Evolutionary conservation across 257 asterid genomes (phyloP), one percentile per base, ranked within the genome.

Genomic region (Solanum infundibuliforme): DNA sequence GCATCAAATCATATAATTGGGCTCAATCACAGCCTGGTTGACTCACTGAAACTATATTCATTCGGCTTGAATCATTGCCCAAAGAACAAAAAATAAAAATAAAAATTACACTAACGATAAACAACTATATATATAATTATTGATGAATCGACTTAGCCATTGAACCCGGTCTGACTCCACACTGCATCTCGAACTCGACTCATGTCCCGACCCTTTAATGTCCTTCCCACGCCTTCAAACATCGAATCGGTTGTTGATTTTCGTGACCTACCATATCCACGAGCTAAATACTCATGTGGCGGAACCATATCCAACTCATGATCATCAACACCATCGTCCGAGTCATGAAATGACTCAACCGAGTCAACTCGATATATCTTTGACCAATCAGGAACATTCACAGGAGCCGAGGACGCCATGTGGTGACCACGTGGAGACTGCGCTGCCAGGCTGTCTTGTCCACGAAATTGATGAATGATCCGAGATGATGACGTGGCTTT

Each of bases 141-240:
- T 38, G 20, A 25, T 36, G n/a, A 35, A n/a, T 62, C 7, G 16
- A 34, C 68, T 90, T 84, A 96, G n/a, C 98, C 99, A 75, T 95
- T 87, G 91, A 95, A 96, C 52, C 98, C 98, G 52, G 99, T 96
- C 86, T 94, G 99, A 87, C 96, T 95, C 99, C 99, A 96, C 8
- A 95, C 99, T 0, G 98, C 98, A 46, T 95, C 99, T 18, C 99
- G 90, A 10, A 96, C 98, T 38, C 99, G 94, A 77, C 99, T 95
- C 96, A 94, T 0, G 79, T 95, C 99, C 32, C 99, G 92, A 0
- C 99, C 99, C 91, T 96, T 96, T 8, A 96, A 92, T 2, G 98
- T 96, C 1, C 98, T 89, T 0, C 98, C 99, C 18, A 92, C 96
- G 0, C 99, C 99, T 83, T 94, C 98, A 7, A 94, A 94, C 20